phyloP scores from a whole-genome alignment of 176 grass and related monocot species.

The Ampelocalamus luodianensis region DNA sequence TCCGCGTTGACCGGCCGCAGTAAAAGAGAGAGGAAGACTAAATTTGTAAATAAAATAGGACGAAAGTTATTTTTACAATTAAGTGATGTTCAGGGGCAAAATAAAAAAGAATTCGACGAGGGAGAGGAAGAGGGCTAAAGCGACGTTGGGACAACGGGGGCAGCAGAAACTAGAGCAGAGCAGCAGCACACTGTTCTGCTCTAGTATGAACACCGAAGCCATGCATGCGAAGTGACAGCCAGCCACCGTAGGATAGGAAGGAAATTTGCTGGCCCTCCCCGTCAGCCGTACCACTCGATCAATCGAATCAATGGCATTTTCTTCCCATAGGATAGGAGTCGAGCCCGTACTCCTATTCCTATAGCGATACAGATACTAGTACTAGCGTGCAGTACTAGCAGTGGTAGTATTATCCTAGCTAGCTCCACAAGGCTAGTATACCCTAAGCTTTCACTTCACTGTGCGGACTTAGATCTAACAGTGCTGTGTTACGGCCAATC shows the following conservation, averaged over 20 bases:
- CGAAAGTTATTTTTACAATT: no score
- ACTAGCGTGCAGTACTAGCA: neutral
- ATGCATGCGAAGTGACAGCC: neutral
- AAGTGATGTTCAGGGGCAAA: no score
- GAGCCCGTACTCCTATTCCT: neutral
- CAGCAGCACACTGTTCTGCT: slow-evolving; percentile 8
- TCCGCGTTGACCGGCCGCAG: no score
- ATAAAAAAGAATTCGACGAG: no score
- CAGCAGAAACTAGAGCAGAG: neutral
- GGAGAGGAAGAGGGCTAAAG: slow-evolving; percentile 41
- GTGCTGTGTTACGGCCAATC: neutral
- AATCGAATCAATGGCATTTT: no score
- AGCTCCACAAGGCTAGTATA: slow-evolving; percentile 11
- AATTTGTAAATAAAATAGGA: no score
- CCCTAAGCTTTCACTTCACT: slow-evolving; percentile 46
- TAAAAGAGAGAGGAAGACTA: no score
- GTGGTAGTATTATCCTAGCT: neutral
- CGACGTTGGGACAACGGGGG: slow-evolving; percentile 23
- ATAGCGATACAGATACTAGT: neutral
- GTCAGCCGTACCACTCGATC: no score
- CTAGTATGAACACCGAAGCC: neutral
- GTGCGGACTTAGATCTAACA: slow-evolving; percentile 20
- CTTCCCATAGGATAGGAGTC: neutral
- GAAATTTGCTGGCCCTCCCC: no score
- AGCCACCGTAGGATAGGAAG: no score